phyloP scores from a whole-genome alignment of 768 basidiomycete genomes.

The Tricholomella constricta region DNA sequence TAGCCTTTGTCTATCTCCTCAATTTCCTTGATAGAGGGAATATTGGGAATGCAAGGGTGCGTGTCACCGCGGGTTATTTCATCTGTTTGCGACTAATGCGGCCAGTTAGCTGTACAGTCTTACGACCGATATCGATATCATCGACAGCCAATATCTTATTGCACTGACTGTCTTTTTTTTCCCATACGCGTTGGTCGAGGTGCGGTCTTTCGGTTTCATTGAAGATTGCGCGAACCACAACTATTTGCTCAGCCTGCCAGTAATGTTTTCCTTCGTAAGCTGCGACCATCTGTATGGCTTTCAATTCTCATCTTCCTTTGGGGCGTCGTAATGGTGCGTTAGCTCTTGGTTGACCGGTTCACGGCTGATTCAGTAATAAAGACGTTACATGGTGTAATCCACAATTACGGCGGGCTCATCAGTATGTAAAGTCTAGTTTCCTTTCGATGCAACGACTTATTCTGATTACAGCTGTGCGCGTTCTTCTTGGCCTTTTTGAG shows the following conservation, averaged over 20 bases:
- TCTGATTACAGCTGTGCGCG: conserved; percentile 47
- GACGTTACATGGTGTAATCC: conserved; percentile 65
- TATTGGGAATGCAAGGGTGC: conserved; percentile 75
- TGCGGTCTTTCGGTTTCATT: conserved; percentile 26
- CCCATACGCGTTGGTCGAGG: conserved; percentile 72
- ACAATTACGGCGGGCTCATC: conserved; percentile 61
- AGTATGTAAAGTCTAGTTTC: conserved; percentile 38
- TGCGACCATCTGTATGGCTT: conserved; percentile 71
- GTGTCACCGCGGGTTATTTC: conserved; percentile 19
- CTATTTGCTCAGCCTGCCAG: conserved; percentile 50
- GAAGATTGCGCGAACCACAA: not conserved
- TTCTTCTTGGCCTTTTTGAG: conserved; percentile 66
- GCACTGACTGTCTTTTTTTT: conserved; percentile 79
- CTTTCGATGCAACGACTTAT: not conserved
- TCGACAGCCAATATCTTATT: conserved; percentile 65
- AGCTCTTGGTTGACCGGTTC: not conserved
- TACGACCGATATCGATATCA: conserved; percentile 56
- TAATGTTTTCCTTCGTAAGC: conserved; percentile 58
- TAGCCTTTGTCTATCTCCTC: conserved; percentile 71
- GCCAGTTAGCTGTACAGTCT: conserved; percentile 57
- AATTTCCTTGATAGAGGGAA: conserved; percentile 69
- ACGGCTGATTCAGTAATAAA: conserved; percentile 21
- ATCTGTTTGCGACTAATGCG: not conserved
- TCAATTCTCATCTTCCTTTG: conserved; percentile 50
- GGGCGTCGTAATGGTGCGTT: conserved; percentile 49